phyloP scores from a whole-genome alignment of 2,329 filamentous ascomycete species.

The Fusarium sp. region DNA sequence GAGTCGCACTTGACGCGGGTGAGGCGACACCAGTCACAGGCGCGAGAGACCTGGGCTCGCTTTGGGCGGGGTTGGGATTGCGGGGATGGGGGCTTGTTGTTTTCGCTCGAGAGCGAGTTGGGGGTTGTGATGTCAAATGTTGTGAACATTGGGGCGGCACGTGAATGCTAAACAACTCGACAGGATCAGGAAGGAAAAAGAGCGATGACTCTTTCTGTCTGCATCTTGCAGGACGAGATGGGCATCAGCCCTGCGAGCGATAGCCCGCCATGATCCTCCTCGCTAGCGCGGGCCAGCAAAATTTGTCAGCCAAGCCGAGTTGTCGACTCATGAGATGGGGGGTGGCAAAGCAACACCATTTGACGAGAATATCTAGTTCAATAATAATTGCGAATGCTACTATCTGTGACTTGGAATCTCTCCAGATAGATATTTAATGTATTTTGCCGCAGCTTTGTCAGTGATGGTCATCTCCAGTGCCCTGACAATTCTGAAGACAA shows the following conservation, averaged over 20 bases:
- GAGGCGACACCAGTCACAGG: slow-evolving; percentile 52
- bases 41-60: slow-evolving; percentile 50
- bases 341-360: too few relatives aligned
- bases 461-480: too few relatives aligned
- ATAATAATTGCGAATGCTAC: too few relatives aligned
- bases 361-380: too few relatives aligned
- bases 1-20: slow-evolving; percentile 51
- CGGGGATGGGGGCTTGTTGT: slow-evolving; percentile 19
- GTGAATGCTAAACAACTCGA: too few relatives aligned
- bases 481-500: too few relatives aligned
- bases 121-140: slow-evolving; percentile 42
- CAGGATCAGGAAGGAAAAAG: too few relatives aligned
- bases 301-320: slow-evolving; percentile 17
- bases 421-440: too few relatives aligned
- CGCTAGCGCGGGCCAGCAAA: slow-evolving; percentile 8
- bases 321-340: too few relatives aligned
- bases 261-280: not conserved
- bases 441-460: too few relatives aligned
- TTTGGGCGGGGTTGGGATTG: slow-evolving; percentile 47
- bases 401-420: too few relatives aligned
- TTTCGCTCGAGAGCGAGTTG: slow-evolving; percentile 33
- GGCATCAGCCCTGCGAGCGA: slow-evolving; percentile 7
- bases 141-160: slow-evolving; percentile 40
- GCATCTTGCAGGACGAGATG: slow-evolving; percentile 8
- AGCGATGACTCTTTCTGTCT: not conserved